These are phyloP conservation scores for Pontederia paniculata DNA, from an alignment of 176 grass and related monocot species.

Conservation along the genomic window DNA sequence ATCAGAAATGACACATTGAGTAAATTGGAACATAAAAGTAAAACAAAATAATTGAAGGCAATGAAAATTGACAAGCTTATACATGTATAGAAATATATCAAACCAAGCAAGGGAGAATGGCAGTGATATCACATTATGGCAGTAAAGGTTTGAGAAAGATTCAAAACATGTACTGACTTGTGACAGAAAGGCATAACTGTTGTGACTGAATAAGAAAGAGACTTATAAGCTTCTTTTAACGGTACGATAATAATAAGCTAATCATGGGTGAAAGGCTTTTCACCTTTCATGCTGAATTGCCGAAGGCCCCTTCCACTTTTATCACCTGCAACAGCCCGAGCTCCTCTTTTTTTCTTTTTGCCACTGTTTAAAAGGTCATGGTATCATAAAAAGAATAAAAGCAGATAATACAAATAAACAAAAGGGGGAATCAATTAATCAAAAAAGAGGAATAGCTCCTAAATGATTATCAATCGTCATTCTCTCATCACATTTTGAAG, in stretches of 20 bases:
- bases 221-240: not conserved
- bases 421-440: not conserved
- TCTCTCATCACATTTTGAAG: no score
- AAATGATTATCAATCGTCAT: no score
- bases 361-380: slow-evolving; percentile 1
- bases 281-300: slow-evolving; percentile 20
- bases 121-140: no score
- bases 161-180: no score
- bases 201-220: not conserved
- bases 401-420: not conserved
- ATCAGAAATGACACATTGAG: not conserved
- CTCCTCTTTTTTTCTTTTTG: slow-evolving; percentile 16
- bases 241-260: not conserved
- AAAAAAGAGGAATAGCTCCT: not conserved
- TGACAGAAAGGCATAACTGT: no score
- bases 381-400: not conserved
- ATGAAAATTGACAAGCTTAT: no score
- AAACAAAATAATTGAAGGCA: no score
- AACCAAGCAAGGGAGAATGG: no score
- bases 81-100: no score
- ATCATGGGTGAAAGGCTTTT: not conserved
- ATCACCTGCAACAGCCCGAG: slow-evolving; percentile 5
- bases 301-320: slow-evolving; percentile 16
- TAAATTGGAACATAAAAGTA: no score
- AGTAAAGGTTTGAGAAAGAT: no score